Evolutionary conservation across 2,329 filamentous ascomycete genomes (phyloP), one percentile per base, ranked within the genome.

Genomic region (Talaromyces sp.): DNA sequence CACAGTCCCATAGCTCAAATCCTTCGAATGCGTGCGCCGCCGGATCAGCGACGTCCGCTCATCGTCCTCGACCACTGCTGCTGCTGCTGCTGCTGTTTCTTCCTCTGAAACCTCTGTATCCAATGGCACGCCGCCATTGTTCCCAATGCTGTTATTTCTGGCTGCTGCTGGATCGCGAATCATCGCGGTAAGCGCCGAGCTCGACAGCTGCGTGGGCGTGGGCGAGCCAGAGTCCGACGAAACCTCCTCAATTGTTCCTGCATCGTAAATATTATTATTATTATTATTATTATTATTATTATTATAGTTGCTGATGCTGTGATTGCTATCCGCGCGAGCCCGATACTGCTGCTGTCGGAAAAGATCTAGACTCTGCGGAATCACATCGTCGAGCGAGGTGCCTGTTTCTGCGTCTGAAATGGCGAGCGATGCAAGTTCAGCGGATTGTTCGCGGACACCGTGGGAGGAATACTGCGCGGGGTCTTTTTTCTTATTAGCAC

Each of bases 381-480:
- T 61, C 58, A 69, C 67, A 26, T 65, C 67, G 12, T 66, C 62
- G 35, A 69, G 65, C 31, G 71, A 71, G 46, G 73, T 59, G 21
- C 62, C 57, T 29, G 62, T 63, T 27, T 66, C 67, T 12, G 59
- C 63, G 58, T 89, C 85, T 43, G 88, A 88, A 29, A 96, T 82
- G 55, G 91, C 87, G 71, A 92, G 91, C 19, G 85, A 91, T 50
- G 92, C 92, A 60, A 96, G 81, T 75, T 96, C 91, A 56, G 91
- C 90, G 2, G 92, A 95, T 70, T 94, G 88, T 75, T 94, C 88
- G 64, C 92, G 88, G 46, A 96, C 88, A 65, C 87, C 89, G 61
- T 87, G 85, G 35, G 82, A 83, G 43, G 90, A 89, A 73, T 90
- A 90, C 67, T 90, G 85, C 19, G 85, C 83, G 66, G 85, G 88